These are phyloP conservation scores for Glonium stellatum DNA, from an alignment of 495 filamentous ascomycete species.

Conservation along the genomic window DNA sequence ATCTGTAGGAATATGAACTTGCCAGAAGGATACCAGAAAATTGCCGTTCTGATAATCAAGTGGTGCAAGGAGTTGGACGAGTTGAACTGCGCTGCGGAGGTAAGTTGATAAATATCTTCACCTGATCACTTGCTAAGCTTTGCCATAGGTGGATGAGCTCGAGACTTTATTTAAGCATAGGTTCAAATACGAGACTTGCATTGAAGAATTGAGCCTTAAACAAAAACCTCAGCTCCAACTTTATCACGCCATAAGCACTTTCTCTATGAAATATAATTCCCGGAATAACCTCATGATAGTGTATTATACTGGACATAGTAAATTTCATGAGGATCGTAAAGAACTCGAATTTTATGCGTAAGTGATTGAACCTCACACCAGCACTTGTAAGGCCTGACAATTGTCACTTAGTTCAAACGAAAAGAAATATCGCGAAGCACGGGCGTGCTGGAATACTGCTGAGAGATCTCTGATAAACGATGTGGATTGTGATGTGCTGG, in stretches of 20 bases:
- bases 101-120: neutral
- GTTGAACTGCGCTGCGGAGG: neutral
- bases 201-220: conserved; percentile 18
- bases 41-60: conserved; percentile 25
- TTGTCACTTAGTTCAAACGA: neutral
- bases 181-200: conserved; percentile 23
- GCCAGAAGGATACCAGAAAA: conserved; percentile 23
- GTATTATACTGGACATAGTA: conserved; percentile 32
- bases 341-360: conserved; percentile 13
- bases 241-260: conserved; percentile 3
- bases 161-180: conserved; percentile 14
- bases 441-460: neutral
- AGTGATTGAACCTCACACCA: neutral
- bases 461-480: neutral
- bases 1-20: conserved; percentile 17
- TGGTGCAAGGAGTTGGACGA: conserved; percentile 30
- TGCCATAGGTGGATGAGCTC: conserved; percentile 18
- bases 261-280: conserved; percentile 22
- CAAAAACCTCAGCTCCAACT: conserved; percentile 26
- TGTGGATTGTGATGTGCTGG: conserved; percentile 26
- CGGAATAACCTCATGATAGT: conserved; percentile 28
- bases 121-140: neutral
- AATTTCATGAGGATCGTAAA: conserved; percentile 12
- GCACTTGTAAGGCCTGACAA: neutral
- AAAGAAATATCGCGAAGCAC: neutral